Evolutionary conservation across 2,329 filamentous ascomycete species (phyloP).

Genomic region (Talaromyces atroroseus): DNA sequence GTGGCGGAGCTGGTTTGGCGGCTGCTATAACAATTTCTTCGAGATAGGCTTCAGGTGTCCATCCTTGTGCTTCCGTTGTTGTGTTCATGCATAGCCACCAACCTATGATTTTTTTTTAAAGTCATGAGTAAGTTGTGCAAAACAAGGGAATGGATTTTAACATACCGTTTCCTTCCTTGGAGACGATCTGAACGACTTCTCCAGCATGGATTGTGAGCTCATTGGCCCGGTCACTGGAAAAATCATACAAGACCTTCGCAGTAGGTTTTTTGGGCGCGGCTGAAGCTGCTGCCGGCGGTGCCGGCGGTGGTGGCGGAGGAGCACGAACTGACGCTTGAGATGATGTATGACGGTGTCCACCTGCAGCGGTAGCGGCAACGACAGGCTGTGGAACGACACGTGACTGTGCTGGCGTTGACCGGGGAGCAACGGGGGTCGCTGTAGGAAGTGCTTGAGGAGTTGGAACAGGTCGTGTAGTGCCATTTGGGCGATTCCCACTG

Average conservation of each 20-base stretch:
- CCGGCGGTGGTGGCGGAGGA: constrained; percentile 63
- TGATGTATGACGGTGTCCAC: constrained; percentile 40
- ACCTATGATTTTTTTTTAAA: constrained; percentile 48
- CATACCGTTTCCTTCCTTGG: constrained; percentile 92
- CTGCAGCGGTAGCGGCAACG: constrained; percentile 32
- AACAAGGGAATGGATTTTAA: constrained; percentile 10
- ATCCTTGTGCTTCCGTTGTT: constrained; percentile 68
- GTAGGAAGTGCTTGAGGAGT: constrained; percentile 29
- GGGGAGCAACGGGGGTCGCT: constrained; percentile 12
- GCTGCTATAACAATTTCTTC: constrained; percentile 61
- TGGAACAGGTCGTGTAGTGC: constrained; percentile 28
- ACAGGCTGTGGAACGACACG: constrained; percentile 28
- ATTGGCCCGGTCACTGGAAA: constrained; percentile 74
- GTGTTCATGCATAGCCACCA: constrained; percentile 90
- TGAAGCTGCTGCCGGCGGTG: constrained; percentile 53
- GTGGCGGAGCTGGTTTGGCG: constrained; percentile 53
- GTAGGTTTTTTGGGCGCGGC: constrained; percentile 63
- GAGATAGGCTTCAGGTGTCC: constrained; percentile 91
- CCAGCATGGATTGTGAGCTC: constrained; percentile 76
- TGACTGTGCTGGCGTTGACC: constrained; percentile 23
- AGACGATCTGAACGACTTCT: constrained; percentile 80
- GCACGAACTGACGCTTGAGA: constrained; percentile 45
- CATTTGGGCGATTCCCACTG: constrained; percentile 43
- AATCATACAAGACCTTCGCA: constrained; percentile 90
- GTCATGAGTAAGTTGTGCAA: constrained; percentile 21